These are phyloP conservation scores for Gonium pectorale DNA, from an alignment of 139 green algal genomes.

Conservation along the genomic window DNA sequence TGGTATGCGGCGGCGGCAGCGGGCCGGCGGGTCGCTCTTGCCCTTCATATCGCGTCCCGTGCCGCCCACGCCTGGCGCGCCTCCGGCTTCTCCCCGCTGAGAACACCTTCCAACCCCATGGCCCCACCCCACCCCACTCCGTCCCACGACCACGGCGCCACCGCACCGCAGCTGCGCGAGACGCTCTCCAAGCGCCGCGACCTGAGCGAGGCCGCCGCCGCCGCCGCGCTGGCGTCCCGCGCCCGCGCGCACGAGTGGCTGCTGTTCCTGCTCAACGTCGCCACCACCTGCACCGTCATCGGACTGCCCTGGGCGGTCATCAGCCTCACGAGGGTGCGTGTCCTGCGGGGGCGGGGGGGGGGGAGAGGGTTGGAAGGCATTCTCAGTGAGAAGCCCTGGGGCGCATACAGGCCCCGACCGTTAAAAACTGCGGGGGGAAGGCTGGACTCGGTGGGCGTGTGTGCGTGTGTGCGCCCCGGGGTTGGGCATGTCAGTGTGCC, in stretches of 20 bases:
- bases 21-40: too few species aligned
- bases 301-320: constrained; percentile 68
- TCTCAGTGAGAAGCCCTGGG: too few species aligned
- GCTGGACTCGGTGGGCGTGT: not conserved
- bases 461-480: too few species aligned
- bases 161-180: constrained; percentile 2
- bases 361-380: too few species aligned
- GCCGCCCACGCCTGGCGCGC: too few species aligned
- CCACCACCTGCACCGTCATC: constrained; percentile 63
- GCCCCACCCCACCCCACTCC: too few species aligned
- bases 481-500: too few species aligned
- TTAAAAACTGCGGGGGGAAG: not conserved
- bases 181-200: not conserved
- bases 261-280: constrained; percentile 59
- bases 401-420: not conserved
- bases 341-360: too few species aligned
- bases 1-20: too few species aligned
- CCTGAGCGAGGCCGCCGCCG: not conserved
- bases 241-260: constrained; percentile 55
- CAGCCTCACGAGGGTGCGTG: constrained; percentile 44
- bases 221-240: not conserved
- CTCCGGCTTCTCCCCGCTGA: too few species aligned
- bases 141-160: not conserved
- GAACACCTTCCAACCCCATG: too few species aligned
- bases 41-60: too few species aligned